Percentiles rank a stretch among this genome's conserved stretches.
phyloP scores from a whole-genome alignment of 306 rosid genomes.

The Rubus parviflorus region DNA sequence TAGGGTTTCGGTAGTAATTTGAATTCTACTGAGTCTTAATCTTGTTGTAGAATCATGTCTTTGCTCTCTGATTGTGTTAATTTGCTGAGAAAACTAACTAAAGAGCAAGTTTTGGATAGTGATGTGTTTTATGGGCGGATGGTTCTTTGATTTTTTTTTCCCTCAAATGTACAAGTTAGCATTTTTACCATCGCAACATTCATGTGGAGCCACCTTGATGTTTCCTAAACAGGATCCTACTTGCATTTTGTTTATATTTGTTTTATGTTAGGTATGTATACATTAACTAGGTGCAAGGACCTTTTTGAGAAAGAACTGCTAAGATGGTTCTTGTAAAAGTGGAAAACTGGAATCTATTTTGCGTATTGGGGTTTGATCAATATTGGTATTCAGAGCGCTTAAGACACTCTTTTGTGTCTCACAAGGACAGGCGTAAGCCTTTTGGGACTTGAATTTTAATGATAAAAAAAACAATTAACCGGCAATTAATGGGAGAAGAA shows the following conservation, averaged over 20 bases:
- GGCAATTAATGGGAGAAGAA: too few species aligned
- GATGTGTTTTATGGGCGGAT: not conserved
- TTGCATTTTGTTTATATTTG: not conserved
- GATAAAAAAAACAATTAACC: too few species aligned
- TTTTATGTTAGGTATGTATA: not conserved
- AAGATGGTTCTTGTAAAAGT: not conserved
- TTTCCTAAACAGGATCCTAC: not conserved
- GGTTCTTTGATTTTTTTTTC: not conserved
- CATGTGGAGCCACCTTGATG: too few species aligned
- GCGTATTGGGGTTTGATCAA: not conserved
- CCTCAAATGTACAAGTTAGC: not conserved
- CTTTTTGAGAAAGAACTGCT: not conserved
- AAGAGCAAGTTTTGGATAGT: too few species aligned
- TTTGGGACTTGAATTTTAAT: not conserved
- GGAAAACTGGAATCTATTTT: not conserved
- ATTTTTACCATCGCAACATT: not conserved
- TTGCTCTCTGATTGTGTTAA: not conserved
- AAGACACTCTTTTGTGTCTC: too few species aligned
- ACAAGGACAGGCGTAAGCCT: not conserved
- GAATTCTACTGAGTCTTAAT: not conserved
- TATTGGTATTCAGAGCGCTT: not conserved
- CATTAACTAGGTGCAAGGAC: not conserved
- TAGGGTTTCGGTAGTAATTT: not conserved
- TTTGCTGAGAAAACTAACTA: not conserved
- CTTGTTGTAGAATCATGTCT: not conserved